phyloP scores from a whole-genome alignment of 1,284 basidiomycete genomes.

The Cutaneotrichosporon sp. region DNA sequence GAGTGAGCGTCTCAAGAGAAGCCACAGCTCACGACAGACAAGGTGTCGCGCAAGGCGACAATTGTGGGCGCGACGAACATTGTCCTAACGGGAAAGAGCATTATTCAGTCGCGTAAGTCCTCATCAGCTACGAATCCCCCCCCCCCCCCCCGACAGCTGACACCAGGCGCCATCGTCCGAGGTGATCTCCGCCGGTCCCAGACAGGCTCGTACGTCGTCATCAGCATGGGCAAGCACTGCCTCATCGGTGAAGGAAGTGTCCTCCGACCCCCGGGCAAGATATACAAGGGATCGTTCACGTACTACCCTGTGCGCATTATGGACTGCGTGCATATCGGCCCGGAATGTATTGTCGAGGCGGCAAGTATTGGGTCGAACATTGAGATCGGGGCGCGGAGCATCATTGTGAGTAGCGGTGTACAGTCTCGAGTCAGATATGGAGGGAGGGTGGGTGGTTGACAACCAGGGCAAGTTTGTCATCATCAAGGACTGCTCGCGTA shows the following conservation, averaged over 20 bases:
- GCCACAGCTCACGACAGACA: conserved; percentile 52
- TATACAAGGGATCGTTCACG: conserved; percentile 70
- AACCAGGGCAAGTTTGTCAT: conserved; percentile 88
- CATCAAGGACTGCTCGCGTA: conserved; percentile 87
- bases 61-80: conserved; percentile 95
- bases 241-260: conserved; percentile 82
- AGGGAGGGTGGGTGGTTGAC: not conserved
- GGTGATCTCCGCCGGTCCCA: conserved; percentile 58
- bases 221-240: conserved; percentile 89
- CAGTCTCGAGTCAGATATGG: too few relatives aligned
- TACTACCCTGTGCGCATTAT: conserved; percentile 98
- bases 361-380: conserved; percentile 91
- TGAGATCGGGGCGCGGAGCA: conserved; percentile 89
- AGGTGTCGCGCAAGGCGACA: conserved; percentile 86
- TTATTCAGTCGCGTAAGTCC: conserved; percentile 67
- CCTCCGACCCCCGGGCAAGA: conserved; percentile 59
- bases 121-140: not conserved
- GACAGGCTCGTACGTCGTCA: conserved; percentile 63
- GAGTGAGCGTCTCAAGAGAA: too few relatives aligned
- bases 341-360: conserved; percentile 82
- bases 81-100: conserved; percentile 92
- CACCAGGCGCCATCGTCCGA: conserved; percentile 31
- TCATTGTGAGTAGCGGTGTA: conserved; percentile 85
- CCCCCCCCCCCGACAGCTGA: not conserved
- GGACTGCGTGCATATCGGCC: conserved; percentile 89